Evolutionary conservation across 2,329 filamentous ascomycete species (phyloP), one percentile per base, ranked within the genome.

Genomic region (Claviceps pusilla): DNA sequence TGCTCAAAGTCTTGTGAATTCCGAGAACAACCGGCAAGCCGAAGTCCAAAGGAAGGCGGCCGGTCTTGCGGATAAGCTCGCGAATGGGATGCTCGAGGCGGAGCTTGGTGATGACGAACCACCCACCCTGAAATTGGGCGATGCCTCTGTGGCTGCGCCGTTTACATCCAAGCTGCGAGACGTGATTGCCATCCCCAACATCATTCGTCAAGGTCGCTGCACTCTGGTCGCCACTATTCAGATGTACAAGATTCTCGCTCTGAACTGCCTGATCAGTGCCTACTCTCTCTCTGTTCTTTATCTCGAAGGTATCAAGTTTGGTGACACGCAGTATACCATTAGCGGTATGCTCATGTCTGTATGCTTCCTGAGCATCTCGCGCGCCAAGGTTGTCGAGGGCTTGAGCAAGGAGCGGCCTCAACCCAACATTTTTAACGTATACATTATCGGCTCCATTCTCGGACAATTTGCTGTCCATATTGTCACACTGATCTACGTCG

Each of bases 331-430:
- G 72, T 93, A 97, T 61, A 98, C 93, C 16, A 97, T 98, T 64
- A 96, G 89, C 62, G 93, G 93, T 62, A 97, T 98, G 87, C 84
- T 98, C 69, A 97, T 98, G 93, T 96, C 90, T 63, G 93, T 98
- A 51, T 98, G 93, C 73, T 98, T 98, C 79, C 74, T 98, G 64
- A 96, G 90, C 57, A 96, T 98, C 64, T 97, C 93, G n/a, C 86
- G 93, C 57, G 93, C 93, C 43, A 93, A 89, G 75, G 88, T 93
- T 35, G 93, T 98, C 52, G 93, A 98, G 72, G 86, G 87, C 41
- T 76, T 98, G 29, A 96, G 91, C 59, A 96, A 96, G 73, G 93
- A 98, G 71, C 86, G 93, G 43, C 93, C 93, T 0, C 93, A 98
- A 72, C 90, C 91, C 54, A 96, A 97, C 71, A 98, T 98, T 66